phyloP scores from a whole-genome alignment of 768 basidiomycete species.

The Rhodotorula babjevae region DNA sequence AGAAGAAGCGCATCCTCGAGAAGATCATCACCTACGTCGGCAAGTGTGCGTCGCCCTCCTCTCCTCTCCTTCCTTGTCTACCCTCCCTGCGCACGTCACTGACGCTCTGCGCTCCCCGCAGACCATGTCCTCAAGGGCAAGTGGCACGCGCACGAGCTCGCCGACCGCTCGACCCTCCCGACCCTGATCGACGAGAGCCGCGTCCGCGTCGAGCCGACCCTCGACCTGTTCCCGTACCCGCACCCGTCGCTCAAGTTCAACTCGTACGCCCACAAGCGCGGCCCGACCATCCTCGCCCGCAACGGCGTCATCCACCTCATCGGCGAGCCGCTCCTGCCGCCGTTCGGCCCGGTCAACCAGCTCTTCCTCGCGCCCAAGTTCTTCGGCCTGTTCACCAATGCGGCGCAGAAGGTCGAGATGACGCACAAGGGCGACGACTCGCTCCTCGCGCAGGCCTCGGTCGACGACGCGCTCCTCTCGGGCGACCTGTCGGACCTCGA shows the following conservation, averaged over 20 bases:
- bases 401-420: conserved; percentile 46
- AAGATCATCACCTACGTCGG: conserved; percentile 42
- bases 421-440: conserved; percentile 8
- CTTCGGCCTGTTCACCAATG: conserved; percentile 49
- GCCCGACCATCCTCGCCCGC: conserved; percentile 46
- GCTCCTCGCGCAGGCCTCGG: conserved; percentile 20
- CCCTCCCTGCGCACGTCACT: not conserved
- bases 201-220: conserved; percentile 14
- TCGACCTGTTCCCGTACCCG: conserved; percentile 11
- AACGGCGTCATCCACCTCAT: conserved; percentile 49
- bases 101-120: not conserved
- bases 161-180: conserved; percentile 47
- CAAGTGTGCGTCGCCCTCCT: conserved; percentile 26
- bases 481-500: not conserved
- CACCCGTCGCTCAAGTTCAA: conserved; percentile 46
- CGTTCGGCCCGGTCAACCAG: conserved; percentile 46
- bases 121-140: conserved; percentile 46
- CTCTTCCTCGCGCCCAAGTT: conserved; percentile 47
- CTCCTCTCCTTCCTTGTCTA: not conserved
- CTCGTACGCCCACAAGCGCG: conserved; percentile 45
- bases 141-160: conserved; percentile 43
- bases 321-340: conserved; percentile 46
- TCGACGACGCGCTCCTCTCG: not conserved
- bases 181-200: conserved; percentile 1
- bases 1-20: conserved; percentile 45